phyloP scores from a whole-genome alignment of 768 basidiomycete genomes.

The Suillus subluteus region DNA sequence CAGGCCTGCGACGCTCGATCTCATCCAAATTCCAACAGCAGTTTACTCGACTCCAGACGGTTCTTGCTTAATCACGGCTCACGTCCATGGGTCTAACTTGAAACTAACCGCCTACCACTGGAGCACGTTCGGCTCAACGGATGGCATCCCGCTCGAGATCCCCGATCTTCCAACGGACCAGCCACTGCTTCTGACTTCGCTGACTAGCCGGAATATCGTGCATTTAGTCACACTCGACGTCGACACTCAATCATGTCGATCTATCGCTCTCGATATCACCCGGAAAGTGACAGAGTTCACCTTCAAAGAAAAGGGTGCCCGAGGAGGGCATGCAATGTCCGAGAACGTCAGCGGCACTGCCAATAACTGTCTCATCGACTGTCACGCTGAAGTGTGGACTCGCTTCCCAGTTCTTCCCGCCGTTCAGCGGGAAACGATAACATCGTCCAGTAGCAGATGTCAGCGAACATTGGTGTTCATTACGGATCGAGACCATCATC shows the following conservation, averaged over 20 bases:
- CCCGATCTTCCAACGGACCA: constrained; percentile 26
- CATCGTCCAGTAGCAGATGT: constrained; percentile 35
- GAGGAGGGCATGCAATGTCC: constrained; percentile 20
- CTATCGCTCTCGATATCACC: constrained; percentile 54
- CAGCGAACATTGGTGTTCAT: constrained; percentile 47
- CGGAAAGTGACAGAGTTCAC: constrained; percentile 58
- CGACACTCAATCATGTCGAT: constrained; percentile 37
- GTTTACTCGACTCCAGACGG: constrained; percentile 57
- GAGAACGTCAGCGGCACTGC: constrained; percentile 23
- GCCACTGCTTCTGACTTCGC: constrained; percentile 44
- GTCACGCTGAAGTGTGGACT: constrained; percentile 59
- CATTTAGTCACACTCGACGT: constrained; percentile 48
- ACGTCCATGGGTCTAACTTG: constrained; percentile 21
- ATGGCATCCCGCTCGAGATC: constrained; percentile 44
- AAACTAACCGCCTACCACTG: constrained; percentile 52
- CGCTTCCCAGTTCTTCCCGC: constrained; percentile 62
- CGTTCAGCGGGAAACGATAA: constrained; percentile 48
- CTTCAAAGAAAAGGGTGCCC: constrained; percentile 48
- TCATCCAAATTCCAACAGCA: constrained; percentile 38
- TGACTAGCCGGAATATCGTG: constrained; percentile 44
- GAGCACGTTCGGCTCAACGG: constrained; percentile 56
- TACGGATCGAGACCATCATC: constrained; percentile 38
- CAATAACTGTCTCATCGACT: constrained; percentile 59
- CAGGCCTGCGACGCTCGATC: constrained; percentile 50
- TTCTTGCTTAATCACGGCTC: constrained; percentile 48